Evolutionary conservation across 352 stramenopile species (phyloP).

Genomic region (Globisporangium nagaii): DNA sequence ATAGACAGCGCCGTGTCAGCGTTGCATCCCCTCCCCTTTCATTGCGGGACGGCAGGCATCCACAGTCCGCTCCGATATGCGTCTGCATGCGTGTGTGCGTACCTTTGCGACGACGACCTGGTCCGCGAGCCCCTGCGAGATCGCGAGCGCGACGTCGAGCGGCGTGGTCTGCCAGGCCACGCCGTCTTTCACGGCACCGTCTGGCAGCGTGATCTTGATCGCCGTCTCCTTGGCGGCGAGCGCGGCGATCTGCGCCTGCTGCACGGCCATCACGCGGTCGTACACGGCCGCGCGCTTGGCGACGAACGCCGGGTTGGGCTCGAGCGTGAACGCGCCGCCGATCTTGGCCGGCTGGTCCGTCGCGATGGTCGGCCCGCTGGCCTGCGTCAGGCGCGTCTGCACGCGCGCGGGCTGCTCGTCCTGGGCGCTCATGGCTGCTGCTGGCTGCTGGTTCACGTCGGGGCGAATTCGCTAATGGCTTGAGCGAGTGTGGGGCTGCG

Average conservation of each 20-base stretch:
- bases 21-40: too few relatives aligned
- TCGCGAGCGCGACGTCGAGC: conserved; percentile 93
- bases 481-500: neutral
- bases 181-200: conserved; percentile 92
- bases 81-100: neutral
- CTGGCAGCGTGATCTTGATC: conserved; percentile 97
- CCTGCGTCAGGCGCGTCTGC: conserved; percentile 76
- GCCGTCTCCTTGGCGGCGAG: conserved; percentile 78
- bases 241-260: conserved; percentile 65
- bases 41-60: too few relatives aligned
- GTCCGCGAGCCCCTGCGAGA: conserved; percentile 95
- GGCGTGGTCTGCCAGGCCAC: conserved; percentile 94
- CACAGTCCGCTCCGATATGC: too few relatives aligned
- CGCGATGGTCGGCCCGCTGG: conserved; percentile 64
- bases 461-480: neutral
- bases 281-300: conserved; percentile 77
- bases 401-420: conserved; percentile 38
- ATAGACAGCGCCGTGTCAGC: too few relatives aligned
- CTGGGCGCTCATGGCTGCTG: conserved; percentile 3
- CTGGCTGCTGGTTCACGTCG: neutral
- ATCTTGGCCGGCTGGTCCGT: conserved; percentile 60
- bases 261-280: conserved; percentile 72
- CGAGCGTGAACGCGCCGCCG: conserved; percentile 72
- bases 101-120: conserved; percentile 82
- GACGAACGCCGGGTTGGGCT: conserved; percentile 83